Base-by-base conservation (phyloP, 2,329 filamentous ascomycete species). In the Fusarium agapanthi region DNA sequence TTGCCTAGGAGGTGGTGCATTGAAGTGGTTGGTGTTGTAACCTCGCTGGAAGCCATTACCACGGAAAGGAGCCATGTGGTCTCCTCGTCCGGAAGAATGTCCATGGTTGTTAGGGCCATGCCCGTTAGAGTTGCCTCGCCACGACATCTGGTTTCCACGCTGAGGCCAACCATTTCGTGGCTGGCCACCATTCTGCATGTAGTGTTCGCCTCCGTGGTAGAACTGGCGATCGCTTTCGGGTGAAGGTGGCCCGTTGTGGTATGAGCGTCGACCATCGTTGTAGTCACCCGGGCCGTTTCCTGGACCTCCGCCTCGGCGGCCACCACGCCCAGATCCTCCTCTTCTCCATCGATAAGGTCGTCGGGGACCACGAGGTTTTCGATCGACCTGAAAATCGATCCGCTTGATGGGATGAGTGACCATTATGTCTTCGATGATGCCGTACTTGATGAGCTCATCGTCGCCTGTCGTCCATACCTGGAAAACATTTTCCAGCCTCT, bases 401-500 rank as follows among this genome's bases (percentile, higher is more conserved):
- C 82, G 86, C 75, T 90, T 88, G 50, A 93, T 78, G 0, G 93
- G 92, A 28, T 89, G 82, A 55, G 92, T 91, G 0, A 91, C 91
- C 88, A 92, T 92, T 47, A 89, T 83, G 12, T 90, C 82, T 0
- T 88, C 86, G 3, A 83, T 81, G 10, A 95, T 79, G 0, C 88
- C 89, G 7, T 90, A 76, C 13, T 84, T 83, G 48, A 87, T 83
- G 76, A 91, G 88, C 61, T 90, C 88, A 35, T 88, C 87, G 4
- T 85, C 82, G 0, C 86, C 84, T 2, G 93, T 85, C 11, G 90
- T 91, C 87, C 91, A 94, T 0, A 89, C 85, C 77, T 95, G 93
- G 75, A 93, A 95, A 3, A 94, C 82, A 45, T 92, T 84, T 69
- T 88, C 84, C 6, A 87, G 77, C 43, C 82, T 84, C 41, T 85